Conservation (phyloP, 1,284 basidiomycete species). For the Porodaedalea pini region DNA sequence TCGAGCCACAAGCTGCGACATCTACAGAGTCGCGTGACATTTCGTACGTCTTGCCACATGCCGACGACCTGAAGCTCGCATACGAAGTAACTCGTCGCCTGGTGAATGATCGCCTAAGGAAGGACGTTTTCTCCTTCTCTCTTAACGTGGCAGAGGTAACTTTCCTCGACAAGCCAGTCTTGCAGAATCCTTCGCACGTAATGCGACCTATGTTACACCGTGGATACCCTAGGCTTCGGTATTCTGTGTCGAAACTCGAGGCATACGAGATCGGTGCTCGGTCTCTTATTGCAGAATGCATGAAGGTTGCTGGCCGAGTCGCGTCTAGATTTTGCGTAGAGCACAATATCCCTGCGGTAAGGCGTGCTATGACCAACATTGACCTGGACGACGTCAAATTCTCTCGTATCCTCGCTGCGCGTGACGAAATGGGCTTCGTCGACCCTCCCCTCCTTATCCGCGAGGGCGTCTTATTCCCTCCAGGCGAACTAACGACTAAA, state of each 20-base stretch:
- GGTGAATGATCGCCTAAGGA: not conserved
- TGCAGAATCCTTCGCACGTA: slow-evolving; percentile 28
- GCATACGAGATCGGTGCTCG: slow-evolving; percentile 41
- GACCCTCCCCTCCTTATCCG: slow-evolving; percentile 33
- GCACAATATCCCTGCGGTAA: slow-evolving; percentile 61
- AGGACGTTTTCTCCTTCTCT: slow-evolving; percentile 27
- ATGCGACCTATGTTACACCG: slow-evolving; percentile 41
- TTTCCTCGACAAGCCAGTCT: slow-evolving; percentile 30
- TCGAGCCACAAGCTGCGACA: slow-evolving; percentile 10
- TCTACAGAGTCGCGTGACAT: not conserved
- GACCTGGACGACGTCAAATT: slow-evolving; percentile 25
- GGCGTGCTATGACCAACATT: slow-evolving; percentile 47
- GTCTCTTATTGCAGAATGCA: slow-evolving; percentile 72
- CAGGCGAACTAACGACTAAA: slow-evolving; percentile 45
- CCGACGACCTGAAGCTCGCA: not conserved
- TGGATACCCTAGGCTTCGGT: slow-evolving; percentile 57
- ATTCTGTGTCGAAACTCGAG: slow-evolving; percentile 35
- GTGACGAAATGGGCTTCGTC: slow-evolving; percentile 43
- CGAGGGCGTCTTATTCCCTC: slow-evolving; percentile 33
- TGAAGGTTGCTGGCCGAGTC: slow-evolving; percentile 79
- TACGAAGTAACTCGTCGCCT: slow-evolving; percentile 7
- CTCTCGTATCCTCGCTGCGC: slow-evolving; percentile 34
- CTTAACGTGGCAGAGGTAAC: slow-evolving; percentile 28
- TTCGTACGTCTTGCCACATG: slow-evolving; percentile 6
- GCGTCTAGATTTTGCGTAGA: slow-evolving; percentile 73